Percentiles rank a stretch among this genome's conserved stretches.
phyloP scores from a whole-genome alignment of 768 basidiomycete species.

The Coprinellus micaceus region DNA sequence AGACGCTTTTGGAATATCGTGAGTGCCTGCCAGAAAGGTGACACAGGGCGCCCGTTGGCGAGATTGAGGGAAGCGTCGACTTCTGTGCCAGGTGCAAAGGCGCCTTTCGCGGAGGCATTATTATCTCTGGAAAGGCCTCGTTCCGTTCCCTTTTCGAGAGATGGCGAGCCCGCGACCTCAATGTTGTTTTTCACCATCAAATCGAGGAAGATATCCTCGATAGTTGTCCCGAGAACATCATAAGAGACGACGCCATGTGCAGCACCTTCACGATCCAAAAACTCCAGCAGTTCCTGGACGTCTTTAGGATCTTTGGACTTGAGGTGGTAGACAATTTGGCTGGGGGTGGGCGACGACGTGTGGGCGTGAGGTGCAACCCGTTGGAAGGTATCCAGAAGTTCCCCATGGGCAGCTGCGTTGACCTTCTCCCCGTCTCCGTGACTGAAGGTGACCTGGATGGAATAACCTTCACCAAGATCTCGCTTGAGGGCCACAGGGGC shows the following conservation, averaged over 20 bases:
- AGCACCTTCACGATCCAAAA: conserved; percentile 45
- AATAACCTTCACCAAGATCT: conserved; percentile 69
- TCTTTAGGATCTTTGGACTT: conserved; percentile 52
- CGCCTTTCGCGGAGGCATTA: conserved; percentile 6
- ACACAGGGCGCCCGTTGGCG: conserved; percentile 48
- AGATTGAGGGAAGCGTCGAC: conserved; percentile 33
- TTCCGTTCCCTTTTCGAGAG: conserved; percentile 16
- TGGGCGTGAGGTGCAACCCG: conserved; percentile 43
- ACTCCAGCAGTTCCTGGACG: conserved; percentile 53
- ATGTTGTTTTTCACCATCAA: conserved; percentile 54
- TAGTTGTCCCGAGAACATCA: conserved; percentile 68
- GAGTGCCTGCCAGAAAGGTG: conserved; percentile 60
- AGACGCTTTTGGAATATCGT: conserved; percentile 73
- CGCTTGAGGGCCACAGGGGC: conserved; percentile 74
- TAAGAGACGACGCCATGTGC: conserved; percentile 45
- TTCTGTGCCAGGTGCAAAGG: conserved; percentile 18
- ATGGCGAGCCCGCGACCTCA: conserved; percentile 11
- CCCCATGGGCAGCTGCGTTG: conserved; percentile 20
- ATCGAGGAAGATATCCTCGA: conserved; percentile 79
- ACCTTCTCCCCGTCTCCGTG: conserved; percentile 24
- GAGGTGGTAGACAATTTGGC: conserved; percentile 51
- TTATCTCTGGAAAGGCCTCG: background rate
- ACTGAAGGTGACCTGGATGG: conserved; percentile 50
- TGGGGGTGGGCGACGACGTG: conserved; percentile 38
- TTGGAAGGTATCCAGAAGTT: conserved; percentile 41